Percentiles rank a stretch among this genome's conserved stretches.
Conservation (phyloP, 140 eudicot genomes). For the Oenanthe javanica region DNA sequence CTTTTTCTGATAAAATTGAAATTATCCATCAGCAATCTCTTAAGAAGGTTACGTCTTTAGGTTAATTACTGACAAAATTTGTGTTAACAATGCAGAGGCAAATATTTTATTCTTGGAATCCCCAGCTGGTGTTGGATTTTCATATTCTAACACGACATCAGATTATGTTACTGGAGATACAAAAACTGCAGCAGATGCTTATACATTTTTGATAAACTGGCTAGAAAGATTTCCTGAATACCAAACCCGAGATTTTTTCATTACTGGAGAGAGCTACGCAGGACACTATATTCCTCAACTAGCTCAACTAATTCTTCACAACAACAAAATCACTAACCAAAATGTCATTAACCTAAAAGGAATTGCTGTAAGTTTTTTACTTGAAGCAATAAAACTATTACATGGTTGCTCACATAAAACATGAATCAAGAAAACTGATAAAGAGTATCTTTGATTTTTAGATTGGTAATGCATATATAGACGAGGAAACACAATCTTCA, state of each 20-base stretch:
- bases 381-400: conserved; percentile 10
- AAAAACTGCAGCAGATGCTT: conserved; percentile 4
- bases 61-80: conserved; percentile 10
- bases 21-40: not conserved
- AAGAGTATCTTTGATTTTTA: not conserved
- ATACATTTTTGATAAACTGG: not conserved
- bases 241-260: conserved; percentile 4
- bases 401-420: conserved; percentile 16
- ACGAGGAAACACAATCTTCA: not conserved
- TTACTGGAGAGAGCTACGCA: conserved; percentile 67
- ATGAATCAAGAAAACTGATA: not conserved
- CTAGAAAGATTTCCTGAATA: conserved; percentile 1
- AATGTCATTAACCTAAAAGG: conserved; percentile 30
- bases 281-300: conserved; percentile 77
- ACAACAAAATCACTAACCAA: conserved; percentile 15
- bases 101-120: conserved; percentile 4
- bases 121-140: conserved; percentile 12
- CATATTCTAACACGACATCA: not conserved
- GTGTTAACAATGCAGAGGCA: not conserved
- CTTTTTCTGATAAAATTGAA: not conserved
- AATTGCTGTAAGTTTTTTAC: conserved; percentile 48
- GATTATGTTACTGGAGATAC: conserved; percentile 6
- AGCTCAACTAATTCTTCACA: conserved; percentile 46
- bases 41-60: not conserved
- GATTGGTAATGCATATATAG: conserved; percentile 5